These are phyloP conservation scores for Metarhizium anisopliae DNA, from an alignment of 2,329 filamentous ascomycete genomes.

Conservation along the genomic window DNA sequence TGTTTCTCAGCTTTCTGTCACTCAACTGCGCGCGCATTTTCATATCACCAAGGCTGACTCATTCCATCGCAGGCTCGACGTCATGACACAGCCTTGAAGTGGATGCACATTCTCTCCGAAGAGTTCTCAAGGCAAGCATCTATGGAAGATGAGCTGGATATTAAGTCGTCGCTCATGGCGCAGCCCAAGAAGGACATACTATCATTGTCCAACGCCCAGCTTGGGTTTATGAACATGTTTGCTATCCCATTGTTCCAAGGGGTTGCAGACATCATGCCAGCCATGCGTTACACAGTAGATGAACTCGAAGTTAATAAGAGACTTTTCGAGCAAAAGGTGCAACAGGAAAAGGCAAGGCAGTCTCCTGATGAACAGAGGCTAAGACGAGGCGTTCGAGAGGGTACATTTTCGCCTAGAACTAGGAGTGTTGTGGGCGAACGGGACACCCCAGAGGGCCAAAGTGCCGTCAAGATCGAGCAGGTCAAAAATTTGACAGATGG, in stretches of 20 bases:
- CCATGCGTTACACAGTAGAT: conserved; percentile 73
- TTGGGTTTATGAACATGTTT: conserved; percentile 95
- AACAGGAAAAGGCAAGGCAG: conserved; percentile 48
- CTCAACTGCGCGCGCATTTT: neutral
- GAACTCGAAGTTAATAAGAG: conserved; percentile 71
- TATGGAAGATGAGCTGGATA: conserved; percentile 83
- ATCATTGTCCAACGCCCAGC: conserved; percentile 78
- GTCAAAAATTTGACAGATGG: conserved; percentile 12
- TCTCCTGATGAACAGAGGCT: conserved; percentile 27
- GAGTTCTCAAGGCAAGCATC: conserved; percentile 89
- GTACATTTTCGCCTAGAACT: conserved; percentile 35
- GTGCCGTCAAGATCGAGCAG: conserved; percentile 10
- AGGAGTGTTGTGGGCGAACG: conserved; percentile 29
- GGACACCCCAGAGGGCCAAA: conserved; percentile 15
- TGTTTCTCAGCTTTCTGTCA: neutral
- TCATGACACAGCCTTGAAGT: conserved; percentile 72
- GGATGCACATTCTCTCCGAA: conserved; percentile 90
- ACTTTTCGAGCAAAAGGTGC: conserved; percentile 62
- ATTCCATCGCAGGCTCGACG: conserved; percentile 59
- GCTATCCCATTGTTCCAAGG: conserved; percentile 86
- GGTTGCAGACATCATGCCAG: conserved; percentile 76
- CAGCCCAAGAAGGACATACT: conserved; percentile 75
- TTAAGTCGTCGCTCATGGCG: conserved; percentile 79
- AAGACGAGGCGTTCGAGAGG: conserved; percentile 28
- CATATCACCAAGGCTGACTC: neutral